Evolutionary conservation across 257 asterid genomes (phyloP), one percentile per base, ranked within the genome.

Genomic region (Solanum clarkiae): DNA sequence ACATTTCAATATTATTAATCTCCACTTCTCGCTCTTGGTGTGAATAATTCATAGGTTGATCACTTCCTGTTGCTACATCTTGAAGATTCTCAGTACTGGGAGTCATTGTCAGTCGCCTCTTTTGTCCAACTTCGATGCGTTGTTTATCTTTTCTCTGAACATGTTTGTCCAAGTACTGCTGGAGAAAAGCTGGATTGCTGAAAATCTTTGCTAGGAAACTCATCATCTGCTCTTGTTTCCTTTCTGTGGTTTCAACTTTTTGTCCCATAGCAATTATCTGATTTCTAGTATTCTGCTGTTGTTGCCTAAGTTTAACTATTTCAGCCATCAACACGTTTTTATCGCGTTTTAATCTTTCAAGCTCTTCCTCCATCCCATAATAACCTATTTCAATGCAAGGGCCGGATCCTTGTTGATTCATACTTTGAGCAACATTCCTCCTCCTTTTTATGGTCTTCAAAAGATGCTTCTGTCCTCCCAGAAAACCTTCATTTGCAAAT

Each of bases 401-500:
- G 3, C 91, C 89, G 14, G 90, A 93, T 16, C 86, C 87, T 85
- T 89, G 96, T 7, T 91, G 95, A 53, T 83, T 80, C 40, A 66
- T 74, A 83, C 88, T 74, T 13, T 85, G 92, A 9, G 45, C 42
- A 4, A 84, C 89, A 8, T 94, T 95, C 80, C 99, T 85, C 86
- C 96, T 93, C 86, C 99, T 88, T 80, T 89, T 94, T 84, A 97
- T 95, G 10, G 93, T 94, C 90, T 90, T 95, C 87, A 97, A 85
- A 57, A 97, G 98, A 89, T 97, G 99, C 90, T 88, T 97, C 80
- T 97, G 98, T 10, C 99, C 99, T 26, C 96, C 94, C 56, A 97
- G 88, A 63, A 95, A 97, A 4, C 99, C 98, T 90, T 93, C 98
- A 77, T 94, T 94, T 0, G 99, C 99, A 70, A 97, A 97, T 82